Evolutionary conservation across 371 early-diverging fungal genomes (phyloP), one percentile per base, ranked within the genome.

Genomic region (Mucor saturninus): DNA sequence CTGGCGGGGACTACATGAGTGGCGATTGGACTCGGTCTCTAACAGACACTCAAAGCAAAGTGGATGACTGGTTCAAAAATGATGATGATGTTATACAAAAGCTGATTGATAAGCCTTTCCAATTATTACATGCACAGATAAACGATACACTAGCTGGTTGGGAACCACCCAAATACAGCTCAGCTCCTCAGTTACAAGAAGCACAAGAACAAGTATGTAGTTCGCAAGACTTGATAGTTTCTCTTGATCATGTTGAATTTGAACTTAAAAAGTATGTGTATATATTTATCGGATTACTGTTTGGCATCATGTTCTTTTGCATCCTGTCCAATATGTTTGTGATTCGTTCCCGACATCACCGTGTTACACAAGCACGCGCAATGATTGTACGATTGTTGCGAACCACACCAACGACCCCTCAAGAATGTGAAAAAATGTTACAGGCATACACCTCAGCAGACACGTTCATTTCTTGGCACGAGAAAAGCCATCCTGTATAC

Each of bases 1-100:
- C 30, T 10, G 29, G 9, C 5, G 50, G 50, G 10, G 14, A 29
- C 11, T 29, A 28, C 30, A 30, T 13, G 5, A 30, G 2, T 30
- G 30, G 21, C 15, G 53, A 73, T 39, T 77, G 74, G 77, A 67
- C 71, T 5, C 37, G 39, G 11, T 52, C 65, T 5, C 28, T 80
- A 38, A 52, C 62, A 6, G 38, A 37, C 3, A 57, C 68, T 2
- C 73, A 76, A 32, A 26, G 11, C 7, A 66, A 71, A 14, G 61
- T 76, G 3, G 57, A 66, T 14, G 46, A 68, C 2, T 80, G 74
- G 73, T 71, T 76, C 0, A 52, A 63, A 29, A 45, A 56, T 3
- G 68, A 65, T 15, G 54, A 67, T 1, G 35, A 48, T 5, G 14
- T 64, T n/a, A 38, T 76, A 5, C n/a, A 65, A 5, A 4, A 32